Evolutionary conservation across 768 basidiomycete genomes (phyloP), one percentile per base, ranked within the genome.

Genomic region (Dioszegia crocea): DNA sequence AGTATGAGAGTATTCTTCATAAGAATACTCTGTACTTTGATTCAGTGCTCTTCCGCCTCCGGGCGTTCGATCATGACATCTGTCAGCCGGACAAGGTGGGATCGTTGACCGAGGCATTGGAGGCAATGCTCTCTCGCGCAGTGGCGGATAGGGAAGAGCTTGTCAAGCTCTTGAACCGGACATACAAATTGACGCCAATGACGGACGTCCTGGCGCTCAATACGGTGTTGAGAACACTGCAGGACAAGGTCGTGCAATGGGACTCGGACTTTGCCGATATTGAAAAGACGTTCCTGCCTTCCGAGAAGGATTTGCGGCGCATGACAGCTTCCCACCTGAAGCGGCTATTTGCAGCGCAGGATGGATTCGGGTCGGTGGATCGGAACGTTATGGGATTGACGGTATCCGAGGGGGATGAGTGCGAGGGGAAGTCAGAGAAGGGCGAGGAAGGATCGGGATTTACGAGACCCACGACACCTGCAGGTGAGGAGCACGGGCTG

Each of bases 171-270:
- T 85, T 96, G 53, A 87, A 91, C 60, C 79, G 81, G 53, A 84
- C 90, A 24, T 96, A 97, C 76, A 83, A 83, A 67, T 86, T 90
- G 58, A 87, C 91, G 0, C 67, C 83, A 0, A 84, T 90, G 50
- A 88, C 84, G 19, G 91, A 96, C 71, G 93, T 91, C 0, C 82
- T 94, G 41, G 88, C 87, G 36, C 82, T 93, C 50, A 97, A 92
- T 61, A 84, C 84, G 65, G 88, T 92, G 4, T 85, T 92, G 47
- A 85, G 88, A 0, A 86, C 85, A 60, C 82, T 92, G 45, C 94
- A 97, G 78, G 91, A 94, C 67, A 88, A 87, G 74, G 90, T 94
- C 46, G 90, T 94, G 16, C 89, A 88, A n/a, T 97, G 93, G 89
- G 92, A 99, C 76, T 84, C 84, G 61, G 91, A 97, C 71, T 91